Evolutionary conservation across 495 filamentous ascomycete genomes (phyloP).

Genomic region (Hypoxylon crocopeplum): DNA sequence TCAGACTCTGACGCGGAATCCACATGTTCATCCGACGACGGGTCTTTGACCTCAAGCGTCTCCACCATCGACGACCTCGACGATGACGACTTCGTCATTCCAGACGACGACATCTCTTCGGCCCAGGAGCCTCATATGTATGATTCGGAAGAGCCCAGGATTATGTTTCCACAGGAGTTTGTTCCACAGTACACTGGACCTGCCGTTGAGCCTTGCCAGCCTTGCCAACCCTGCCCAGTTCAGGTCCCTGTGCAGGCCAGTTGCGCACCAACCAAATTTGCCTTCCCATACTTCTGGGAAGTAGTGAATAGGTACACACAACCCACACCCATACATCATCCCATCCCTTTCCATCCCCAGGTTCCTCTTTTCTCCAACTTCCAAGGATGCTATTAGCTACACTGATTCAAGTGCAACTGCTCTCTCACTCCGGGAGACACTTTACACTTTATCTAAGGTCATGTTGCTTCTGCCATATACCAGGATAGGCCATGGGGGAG

Average conservation of each 20-base stretch:
- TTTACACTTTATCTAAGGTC: constrained; percentile 23
- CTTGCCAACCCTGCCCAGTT: constrained; percentile 39
- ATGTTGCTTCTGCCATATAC: constrained; percentile 26
- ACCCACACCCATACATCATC: constrained; percentile 48
- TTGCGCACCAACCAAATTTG: constrained; percentile 49
- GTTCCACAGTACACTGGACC: constrained; percentile 44
- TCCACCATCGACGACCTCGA: constrained; percentile 56
- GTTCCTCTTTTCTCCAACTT: constrained; percentile 53
- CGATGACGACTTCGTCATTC: constrained; percentile 47
- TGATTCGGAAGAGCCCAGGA: constrained; percentile 49
- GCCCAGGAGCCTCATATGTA: constrained; percentile 49
- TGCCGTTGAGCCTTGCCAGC: constrained; percentile 30
- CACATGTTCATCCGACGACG: constrained; percentile 55
- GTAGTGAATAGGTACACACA: constrained; percentile 50
- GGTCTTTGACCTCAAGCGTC: constrained; percentile 52
- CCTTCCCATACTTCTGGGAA: constrained; percentile 53
- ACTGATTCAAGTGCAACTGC: constrained; percentile 27
- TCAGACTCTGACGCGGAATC: constrained; percentile 54
- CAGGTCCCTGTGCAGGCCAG: constrained; percentile 39
- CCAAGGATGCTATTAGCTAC: constrained; percentile 57
- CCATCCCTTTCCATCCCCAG: constrained; percentile 56
- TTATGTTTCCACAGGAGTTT: constrained; percentile 51
- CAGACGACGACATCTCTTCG: constrained; percentile 51
- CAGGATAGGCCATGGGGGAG: constrained; percentile 17
- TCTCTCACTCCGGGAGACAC: constrained; percentile 4